phyloP scores from a whole-genome alignment of 2,329 filamentous ascomycete species.

The Byssoonygena ceratinophila region DNA sequence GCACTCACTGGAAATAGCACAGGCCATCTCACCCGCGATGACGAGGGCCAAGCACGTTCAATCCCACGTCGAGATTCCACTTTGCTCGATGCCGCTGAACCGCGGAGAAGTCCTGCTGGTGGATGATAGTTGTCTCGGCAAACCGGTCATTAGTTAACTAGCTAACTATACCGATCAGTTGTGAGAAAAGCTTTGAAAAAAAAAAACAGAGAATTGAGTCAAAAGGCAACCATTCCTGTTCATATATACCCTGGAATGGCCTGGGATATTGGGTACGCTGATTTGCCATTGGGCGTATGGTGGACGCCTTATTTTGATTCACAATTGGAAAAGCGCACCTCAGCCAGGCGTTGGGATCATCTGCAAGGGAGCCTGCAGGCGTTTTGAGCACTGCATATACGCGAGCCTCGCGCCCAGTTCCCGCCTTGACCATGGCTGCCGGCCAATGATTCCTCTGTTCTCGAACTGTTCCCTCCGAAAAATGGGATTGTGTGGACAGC shows the following conservation, averaged over 20 bases:
- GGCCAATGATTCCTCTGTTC: not conserved
- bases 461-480: not conserved
- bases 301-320: not conserved
- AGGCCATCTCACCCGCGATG: not conserved
- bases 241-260: too few relatives aligned
- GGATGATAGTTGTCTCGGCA: too few relatives aligned
- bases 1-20: conserved; percentile 6
- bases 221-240: too few relatives aligned
- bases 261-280: not conserved
- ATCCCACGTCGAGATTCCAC: not conserved
- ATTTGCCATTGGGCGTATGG: not conserved
- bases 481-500: not conserved
- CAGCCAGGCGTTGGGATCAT: not conserved
- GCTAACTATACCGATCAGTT: too few relatives aligned
- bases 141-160: too few relatives aligned
- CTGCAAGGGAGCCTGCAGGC: not conserved
- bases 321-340: not conserved
- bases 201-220: too few relatives aligned
- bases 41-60: conserved; percentile 6
- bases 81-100: not conserved
- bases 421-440: not conserved
- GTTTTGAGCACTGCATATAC: not conserved
- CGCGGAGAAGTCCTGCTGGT: not conserved
- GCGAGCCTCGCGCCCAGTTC: not conserved
- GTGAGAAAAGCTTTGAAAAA: too few relatives aligned